Conservation (phyloP, 768 basidiomycete genomes). For the Auriscalpium vulgare region DNA sequence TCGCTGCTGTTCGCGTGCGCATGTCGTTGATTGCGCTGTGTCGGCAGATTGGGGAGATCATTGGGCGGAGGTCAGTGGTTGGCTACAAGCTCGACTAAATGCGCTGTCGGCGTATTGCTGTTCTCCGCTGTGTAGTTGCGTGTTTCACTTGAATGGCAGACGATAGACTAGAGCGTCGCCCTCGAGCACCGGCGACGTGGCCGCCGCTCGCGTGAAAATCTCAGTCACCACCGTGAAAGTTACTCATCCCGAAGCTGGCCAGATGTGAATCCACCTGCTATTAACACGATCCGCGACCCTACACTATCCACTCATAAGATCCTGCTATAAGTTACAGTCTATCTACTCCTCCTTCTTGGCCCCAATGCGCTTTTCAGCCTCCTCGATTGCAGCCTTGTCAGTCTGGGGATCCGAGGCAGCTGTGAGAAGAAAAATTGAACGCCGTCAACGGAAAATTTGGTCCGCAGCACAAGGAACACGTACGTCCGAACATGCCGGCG, state of each 20-base stretch:
- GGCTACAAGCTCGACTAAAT: constrained; percentile 48
- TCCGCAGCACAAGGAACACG: constrained; percentile 15
- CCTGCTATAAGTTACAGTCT: background rate
- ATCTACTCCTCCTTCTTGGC: constrained; percentile 59
- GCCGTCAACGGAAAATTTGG: background rate
- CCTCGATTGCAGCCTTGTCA: constrained; percentile 78
- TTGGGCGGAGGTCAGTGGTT: constrained; percentile 71
- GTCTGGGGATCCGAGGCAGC: constrained; percentile 68
- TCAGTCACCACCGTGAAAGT: no score
- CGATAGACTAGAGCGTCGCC: background rate
- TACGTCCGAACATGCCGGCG: constrained; percentile 66
- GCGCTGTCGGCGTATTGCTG: background rate
- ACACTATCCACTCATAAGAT: background rate
- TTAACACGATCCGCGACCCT: background rate
- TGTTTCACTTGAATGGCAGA: background rate
- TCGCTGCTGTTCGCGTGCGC: background rate
- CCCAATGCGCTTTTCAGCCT: constrained; percentile 80
- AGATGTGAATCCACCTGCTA: background rate
- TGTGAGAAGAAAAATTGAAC: constrained; percentile 9
- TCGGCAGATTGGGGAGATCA: constrained; percentile 75
- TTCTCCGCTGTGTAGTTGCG: background rate
- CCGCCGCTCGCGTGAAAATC: background rate
- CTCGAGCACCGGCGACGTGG: background rate
- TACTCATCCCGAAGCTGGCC: no score
- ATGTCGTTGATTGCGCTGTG: background rate